These are phyloP conservation scores for Salix exigua DNA, from an alignment of 345 rosid species.

Conservation along the genomic window DNA sequence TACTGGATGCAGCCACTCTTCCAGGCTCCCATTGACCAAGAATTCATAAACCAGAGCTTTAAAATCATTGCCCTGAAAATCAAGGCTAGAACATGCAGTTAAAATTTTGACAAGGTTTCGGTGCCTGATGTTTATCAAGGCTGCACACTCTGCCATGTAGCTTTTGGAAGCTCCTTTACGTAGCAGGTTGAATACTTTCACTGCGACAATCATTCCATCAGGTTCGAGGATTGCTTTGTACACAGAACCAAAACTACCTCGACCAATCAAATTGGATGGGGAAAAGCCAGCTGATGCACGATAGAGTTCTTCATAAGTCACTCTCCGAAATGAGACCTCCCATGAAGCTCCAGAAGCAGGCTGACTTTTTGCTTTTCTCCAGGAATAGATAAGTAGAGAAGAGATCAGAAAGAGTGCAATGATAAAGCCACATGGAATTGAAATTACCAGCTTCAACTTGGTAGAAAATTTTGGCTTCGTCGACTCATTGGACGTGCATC, in stretches of 20 bases:
- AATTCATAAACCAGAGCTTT: slow-evolving; percentile 5
- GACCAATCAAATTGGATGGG: background rate
- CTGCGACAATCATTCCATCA: background rate
- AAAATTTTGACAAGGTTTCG: background rate
- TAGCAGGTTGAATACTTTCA: slow-evolving; percentile 1
- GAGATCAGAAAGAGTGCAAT: background rate
- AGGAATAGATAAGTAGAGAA: background rate
- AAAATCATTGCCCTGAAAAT: slow-evolving; percentile 8
- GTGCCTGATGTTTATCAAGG: background rate
- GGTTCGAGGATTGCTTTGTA: background rate
- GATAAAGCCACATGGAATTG: background rate
- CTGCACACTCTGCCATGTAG: slow-evolving; percentile 2
- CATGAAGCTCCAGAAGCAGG: background rate
- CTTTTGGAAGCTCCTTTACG: background rate
- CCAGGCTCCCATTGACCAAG: slow-evolving; percentile 4
- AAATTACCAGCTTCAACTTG: background rate
- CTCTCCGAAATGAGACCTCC: background rate
- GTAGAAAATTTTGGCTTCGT: background rate
- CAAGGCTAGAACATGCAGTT: slow-evolving; percentile 1
- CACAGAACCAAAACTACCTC: slow-evolving; percentile 1
- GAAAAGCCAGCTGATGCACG: slow-evolving; percentile 5
- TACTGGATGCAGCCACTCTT: background rate
- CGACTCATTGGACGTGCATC: background rate
- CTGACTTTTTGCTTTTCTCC: background rate
- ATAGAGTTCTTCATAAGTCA: background rate